These are phyloP conservation scores for Cytospora mali DNA, from an alignment of 2,329 filamentous ascomycete species.

Conservation along the genomic window DNA sequence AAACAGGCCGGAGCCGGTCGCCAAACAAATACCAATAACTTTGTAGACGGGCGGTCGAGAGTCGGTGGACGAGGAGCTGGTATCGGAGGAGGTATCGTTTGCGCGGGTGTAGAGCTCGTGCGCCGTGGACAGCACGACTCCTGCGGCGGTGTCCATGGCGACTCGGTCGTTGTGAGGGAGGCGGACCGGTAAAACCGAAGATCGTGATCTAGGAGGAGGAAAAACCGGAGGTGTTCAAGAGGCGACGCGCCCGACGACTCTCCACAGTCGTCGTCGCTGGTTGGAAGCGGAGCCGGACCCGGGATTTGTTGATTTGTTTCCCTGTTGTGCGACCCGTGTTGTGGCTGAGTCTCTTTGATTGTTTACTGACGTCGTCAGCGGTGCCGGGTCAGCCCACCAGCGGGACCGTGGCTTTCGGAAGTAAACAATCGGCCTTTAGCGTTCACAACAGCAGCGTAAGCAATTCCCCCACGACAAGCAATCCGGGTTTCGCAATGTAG, in stretches of 20 bases:
- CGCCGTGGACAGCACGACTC: slow-evolving; percentile 58
- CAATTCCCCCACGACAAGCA: background rate
- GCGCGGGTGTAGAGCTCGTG: slow-evolving; percentile 48
- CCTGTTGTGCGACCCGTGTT: slow-evolving; percentile 1
- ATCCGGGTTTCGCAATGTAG: background rate
- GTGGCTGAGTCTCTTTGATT: background rate
- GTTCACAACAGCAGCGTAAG: background rate
- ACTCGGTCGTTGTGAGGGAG: slow-evolving; percentile 28
- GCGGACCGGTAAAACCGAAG: background rate
- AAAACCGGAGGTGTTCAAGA: background rate
- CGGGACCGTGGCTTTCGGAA: background rate
- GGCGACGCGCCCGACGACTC: slow-evolving; percentile 22
- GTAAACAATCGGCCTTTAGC: slow-evolving; percentile 14
- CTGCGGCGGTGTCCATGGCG: slow-evolving; percentile 71
- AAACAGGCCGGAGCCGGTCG: slow-evolving; percentile 84
- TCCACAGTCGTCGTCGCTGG: slow-evolving; percentile 16
- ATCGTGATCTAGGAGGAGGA: background rate
- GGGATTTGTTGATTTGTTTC: slow-evolving; percentile 2
- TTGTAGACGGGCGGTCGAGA: slow-evolving; percentile 68
- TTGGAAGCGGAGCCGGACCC: slow-evolving; percentile 13
- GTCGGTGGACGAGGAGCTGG: slow-evolving; percentile 30
- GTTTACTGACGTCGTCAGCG: slow-evolving; percentile 16
- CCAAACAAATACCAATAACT: slow-evolving; percentile 81
- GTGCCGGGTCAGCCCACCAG: slow-evolving; percentile 15
- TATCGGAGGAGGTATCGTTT: slow-evolving; percentile 37